Conservation (phyloP, 75 land plant genomes). For the Ceratopteris richardii region DNA sequence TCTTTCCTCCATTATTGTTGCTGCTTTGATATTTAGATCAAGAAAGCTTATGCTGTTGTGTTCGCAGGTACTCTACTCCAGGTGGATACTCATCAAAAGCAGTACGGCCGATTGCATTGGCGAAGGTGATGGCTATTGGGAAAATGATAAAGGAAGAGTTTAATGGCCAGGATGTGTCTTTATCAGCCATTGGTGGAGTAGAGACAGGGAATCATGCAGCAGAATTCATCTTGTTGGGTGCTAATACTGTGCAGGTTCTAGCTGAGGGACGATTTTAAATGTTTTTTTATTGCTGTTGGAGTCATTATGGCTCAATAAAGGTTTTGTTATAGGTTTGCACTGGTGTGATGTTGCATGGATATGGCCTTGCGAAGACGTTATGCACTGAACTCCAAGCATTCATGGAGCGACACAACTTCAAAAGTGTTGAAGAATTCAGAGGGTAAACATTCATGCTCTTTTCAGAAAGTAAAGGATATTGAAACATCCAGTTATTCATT, state of each 20-base stretch:
- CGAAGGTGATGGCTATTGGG: slow-evolving; percentile 93
- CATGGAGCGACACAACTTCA: slow-evolving; percentile 87
- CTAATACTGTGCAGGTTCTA: slow-evolving; percentile 85
- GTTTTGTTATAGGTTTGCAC: slow-evolving; percentile 94
- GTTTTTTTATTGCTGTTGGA: too few relatives aligned
- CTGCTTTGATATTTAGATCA: too few relatives aligned
- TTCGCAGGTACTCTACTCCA: slow-evolving; percentile 84
- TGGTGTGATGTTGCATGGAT: slow-evolving; percentile 99
- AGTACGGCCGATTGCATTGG: slow-evolving; percentile 97
- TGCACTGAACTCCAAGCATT: slow-evolving; percentile 84
- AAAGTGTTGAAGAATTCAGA: slow-evolving; percentile 86
- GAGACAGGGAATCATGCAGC: slow-evolving; percentile 91
- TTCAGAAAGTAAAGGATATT: too few relatives aligned
- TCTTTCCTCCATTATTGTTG: neutral
- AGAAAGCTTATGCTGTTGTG: too few relatives aligned
- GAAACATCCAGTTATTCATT: too few relatives aligned
- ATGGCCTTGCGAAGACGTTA: slow-evolving; percentile 74
- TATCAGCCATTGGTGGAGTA: slow-evolving; percentile 97
- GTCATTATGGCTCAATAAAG: too few relatives aligned
- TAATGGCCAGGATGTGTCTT: slow-evolving; percentile 42
- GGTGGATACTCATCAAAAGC: slow-evolving; percentile 97
- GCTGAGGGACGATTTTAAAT: neutral
- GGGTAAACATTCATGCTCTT: too few relatives aligned
- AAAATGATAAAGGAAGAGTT: slow-evolving; percentile 87
- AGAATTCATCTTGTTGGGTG: slow-evolving; percentile 92